These are phyloP conservation scores for Daldinia eschscholtzii DNA, from an alignment of 2,329 filamentous ascomycete species.

Conservation along the genomic window DNA sequence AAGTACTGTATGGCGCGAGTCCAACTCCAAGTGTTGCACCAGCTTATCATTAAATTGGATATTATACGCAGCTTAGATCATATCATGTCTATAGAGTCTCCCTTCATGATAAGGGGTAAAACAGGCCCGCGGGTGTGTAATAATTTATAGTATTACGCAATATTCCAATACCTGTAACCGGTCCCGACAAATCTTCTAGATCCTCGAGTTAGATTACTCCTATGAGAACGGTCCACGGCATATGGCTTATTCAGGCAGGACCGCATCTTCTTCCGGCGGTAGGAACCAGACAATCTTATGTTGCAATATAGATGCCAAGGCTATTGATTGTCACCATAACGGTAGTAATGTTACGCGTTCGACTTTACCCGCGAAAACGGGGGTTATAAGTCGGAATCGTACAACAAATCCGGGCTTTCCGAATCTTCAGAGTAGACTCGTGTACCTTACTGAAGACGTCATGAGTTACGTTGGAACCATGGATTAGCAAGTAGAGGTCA, in stretches of 20 bases:
- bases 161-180: background rate
- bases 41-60: background rate
- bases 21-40: background rate
- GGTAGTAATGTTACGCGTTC: slow-evolving; percentile 18
- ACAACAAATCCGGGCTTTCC: slow-evolving; percentile 4
- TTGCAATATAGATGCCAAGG: slow-evolving; percentile 37
- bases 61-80: background rate
- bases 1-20: background rate
- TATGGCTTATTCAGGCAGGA: slow-evolving; percentile 30
- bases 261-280: slow-evolving; percentile 24
- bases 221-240: slow-evolving; percentile 15
- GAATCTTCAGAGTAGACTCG: background rate
- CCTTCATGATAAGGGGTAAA: background rate
- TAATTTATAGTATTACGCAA: background rate
- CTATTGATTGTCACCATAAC: slow-evolving; percentile 14
- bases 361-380: slow-evolving; percentile 35
- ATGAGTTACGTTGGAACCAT: background rate
- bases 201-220: slow-evolving; percentile 10
- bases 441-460: slow-evolving; percentile 2
- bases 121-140: background rate
- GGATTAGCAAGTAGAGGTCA: background rate
- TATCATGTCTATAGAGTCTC: background rate
- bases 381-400: slow-evolving; percentile 14
- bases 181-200: slow-evolving; percentile 14
- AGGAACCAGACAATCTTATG: slow-evolving; percentile 19